phyloP scores from a whole-genome alignment of 441 rosid genomes.

The Populus hybrid region DNA sequence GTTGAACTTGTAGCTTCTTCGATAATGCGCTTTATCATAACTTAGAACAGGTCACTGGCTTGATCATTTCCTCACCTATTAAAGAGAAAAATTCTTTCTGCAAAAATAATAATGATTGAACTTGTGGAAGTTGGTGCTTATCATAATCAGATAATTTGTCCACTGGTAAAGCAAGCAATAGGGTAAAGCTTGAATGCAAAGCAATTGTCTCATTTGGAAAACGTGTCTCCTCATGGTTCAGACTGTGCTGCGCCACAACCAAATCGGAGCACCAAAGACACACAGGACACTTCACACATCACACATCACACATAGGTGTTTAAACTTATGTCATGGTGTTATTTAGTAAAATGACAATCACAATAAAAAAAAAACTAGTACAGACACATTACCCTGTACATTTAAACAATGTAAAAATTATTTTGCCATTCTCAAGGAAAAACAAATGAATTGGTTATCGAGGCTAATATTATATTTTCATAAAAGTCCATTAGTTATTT shows the following conservation, averaged over 20 bases:
- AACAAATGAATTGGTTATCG: too few relatives aligned
- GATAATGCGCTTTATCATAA: constrained; percentile 26
- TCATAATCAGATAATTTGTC: constrained; percentile 6
- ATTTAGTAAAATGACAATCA: too few relatives aligned
- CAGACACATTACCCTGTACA: too few relatives aligned
- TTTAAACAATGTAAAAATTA: too few relatives aligned
- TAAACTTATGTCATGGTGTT: background rate
- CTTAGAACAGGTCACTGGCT: constrained; percentile 5
- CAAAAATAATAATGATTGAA: background rate
- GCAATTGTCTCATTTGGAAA: background rate
- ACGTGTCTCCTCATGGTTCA: constrained; percentile 24
- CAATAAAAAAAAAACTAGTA: too few relatives aligned
- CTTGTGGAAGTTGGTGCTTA: background rate
- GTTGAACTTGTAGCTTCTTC: constrained; percentile 5
- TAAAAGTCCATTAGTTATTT: too few relatives aligned
- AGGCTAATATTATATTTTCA: too few relatives aligned
- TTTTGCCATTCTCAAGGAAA: too few relatives aligned
- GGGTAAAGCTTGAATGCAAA: background rate
- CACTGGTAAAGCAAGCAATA: constrained; percentile 5
- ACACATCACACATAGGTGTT: background rate
- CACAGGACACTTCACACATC: background rate
- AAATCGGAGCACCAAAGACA: constrained; percentile 18
- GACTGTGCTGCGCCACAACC: constrained; percentile 14
- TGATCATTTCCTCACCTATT: constrained; percentile 15
- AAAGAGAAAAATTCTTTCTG: background rate